These are phyloP conservation scores for Discostella stelligeroides DNA, from an alignment of 108 stramenopile species.

Conservation along the genomic window DNA sequence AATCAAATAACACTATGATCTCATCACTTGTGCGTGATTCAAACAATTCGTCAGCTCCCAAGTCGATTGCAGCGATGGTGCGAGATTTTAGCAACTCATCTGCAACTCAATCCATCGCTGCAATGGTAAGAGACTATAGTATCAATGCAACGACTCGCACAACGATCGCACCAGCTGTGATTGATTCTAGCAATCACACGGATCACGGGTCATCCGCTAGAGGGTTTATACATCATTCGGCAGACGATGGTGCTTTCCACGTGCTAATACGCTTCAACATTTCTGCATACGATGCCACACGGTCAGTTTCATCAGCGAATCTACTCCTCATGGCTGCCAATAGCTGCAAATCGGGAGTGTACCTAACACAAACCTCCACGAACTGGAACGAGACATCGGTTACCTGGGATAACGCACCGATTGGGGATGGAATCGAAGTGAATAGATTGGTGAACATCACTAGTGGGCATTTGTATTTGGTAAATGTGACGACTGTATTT, in stretches of 20 bases:
- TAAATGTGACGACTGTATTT: slow-evolving; percentile 25
- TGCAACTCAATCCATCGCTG: no score
- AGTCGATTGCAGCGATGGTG: not conserved
- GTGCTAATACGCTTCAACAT: slow-evolving; percentile 39
- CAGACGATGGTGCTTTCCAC: slow-evolving; percentile 32
- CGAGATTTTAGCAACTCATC: not conserved
- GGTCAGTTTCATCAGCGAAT: slow-evolving; percentile 22
- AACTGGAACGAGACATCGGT: slow-evolving; percentile 43
- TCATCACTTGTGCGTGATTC: no score
- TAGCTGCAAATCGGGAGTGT: slow-evolving; percentile 35
- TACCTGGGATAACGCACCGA: slow-evolving; percentile 34
- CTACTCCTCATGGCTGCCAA: slow-evolving; percentile 37
- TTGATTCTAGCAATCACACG: no score
- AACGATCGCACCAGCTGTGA: no score
- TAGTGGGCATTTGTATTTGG: slow-evolving; percentile 37
- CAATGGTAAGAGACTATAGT: no score
- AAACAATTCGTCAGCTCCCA: no score
- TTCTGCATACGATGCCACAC: slow-evolving; percentile 14
- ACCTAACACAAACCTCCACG: slow-evolving; percentile 27
- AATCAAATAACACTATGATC: no score
- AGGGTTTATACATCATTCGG: no score
- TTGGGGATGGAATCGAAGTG: slow-evolving; percentile 37
- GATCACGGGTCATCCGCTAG: no score
- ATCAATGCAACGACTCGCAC: no score
- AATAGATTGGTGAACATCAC: slow-evolving; percentile 19